Conservation (phyloP, 192 early-diverging fungal genomes). For the Gamsiella multidivaricata region DNA sequence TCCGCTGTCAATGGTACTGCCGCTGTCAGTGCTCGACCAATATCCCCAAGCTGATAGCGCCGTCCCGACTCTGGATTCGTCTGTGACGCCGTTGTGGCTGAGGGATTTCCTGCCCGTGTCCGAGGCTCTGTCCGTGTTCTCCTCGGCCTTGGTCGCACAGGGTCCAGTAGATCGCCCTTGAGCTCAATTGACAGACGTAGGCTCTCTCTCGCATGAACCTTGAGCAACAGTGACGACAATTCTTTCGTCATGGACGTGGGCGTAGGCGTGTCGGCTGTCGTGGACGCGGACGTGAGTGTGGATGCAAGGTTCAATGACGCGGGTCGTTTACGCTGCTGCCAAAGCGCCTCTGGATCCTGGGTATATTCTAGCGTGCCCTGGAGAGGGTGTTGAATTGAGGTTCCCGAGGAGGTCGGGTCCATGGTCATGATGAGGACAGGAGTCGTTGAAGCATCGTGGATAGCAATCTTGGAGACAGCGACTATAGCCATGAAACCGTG, state of each 20-base stretch:
- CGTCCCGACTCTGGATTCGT: too few relatives aligned
- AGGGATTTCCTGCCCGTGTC: background rate
- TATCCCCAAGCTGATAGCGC: too few relatives aligned
- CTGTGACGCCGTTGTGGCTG: too few relatives aligned
- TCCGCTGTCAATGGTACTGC: too few relatives aligned
- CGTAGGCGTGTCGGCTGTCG: background rate
- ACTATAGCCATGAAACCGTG: background rate
- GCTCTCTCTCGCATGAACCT: conserved; percentile 12
- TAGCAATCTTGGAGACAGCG: conserved; percentile 15
- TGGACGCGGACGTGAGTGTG: background rate
- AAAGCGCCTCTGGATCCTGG: conserved; percentile 17
- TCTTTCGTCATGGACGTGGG: background rate
- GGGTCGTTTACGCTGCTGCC: background rate
- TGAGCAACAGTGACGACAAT: conserved; percentile 21
- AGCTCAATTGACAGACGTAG: conserved; percentile 24
- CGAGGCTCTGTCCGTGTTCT: conserved; percentile 1
- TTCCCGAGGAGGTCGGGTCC: conserved; percentile 11
- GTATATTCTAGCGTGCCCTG: conserved; percentile 13
- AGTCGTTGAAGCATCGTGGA: conserved; percentile 15
- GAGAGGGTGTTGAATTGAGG: conserved; percentile 9
- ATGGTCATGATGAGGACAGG: conserved; percentile 2
- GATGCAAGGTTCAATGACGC: background rate
- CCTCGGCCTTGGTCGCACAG: conserved; percentile 18
- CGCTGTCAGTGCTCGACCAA: too few relatives aligned
- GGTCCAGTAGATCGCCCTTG: conserved; percentile 22